Evolutionary conservation across 2,329 filamentous ascomycete species (phyloP).

Genomic region (Colletotrichum nymphaeae): DNA sequence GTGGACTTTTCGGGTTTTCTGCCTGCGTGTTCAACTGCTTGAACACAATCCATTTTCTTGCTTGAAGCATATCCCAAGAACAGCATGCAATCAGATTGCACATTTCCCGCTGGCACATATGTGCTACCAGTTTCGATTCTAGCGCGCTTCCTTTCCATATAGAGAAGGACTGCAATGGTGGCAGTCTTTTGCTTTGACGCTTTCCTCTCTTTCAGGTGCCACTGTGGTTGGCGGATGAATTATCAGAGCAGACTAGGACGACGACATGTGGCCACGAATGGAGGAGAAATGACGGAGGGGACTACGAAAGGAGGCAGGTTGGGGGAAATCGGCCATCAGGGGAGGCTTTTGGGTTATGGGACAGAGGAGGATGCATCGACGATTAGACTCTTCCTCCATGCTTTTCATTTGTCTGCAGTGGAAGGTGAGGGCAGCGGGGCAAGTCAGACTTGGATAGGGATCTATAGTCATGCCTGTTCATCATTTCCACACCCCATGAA

Average conservation of each 20-base stretch:
- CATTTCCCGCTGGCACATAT: slow-evolving; percentile 5
- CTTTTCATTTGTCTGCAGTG: slow-evolving; percentile 20
- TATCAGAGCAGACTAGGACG: slow-evolving; percentile 13
- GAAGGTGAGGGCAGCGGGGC: slow-evolving; percentile 1
- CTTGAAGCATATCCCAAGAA: slow-evolving; percentile 24
- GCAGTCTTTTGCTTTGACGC: not conserved
- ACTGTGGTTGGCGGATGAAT: not conserved
- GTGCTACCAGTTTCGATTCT: not conserved
- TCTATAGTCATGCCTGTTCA: not conserved
- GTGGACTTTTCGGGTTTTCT: slow-evolving; percentile 2
- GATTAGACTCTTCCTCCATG: not conserved
- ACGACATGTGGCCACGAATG: slow-evolving; percentile 25
- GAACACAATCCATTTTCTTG: not conserved
- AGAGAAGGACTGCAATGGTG: slow-evolving; percentile 3
- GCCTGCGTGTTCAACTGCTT: not conserved
- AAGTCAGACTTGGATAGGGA: not conserved
- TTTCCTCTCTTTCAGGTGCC: not conserved
- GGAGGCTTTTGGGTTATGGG: not conserved
- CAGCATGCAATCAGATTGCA: slow-evolving; percentile 35
- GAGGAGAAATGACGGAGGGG: slow-evolving; percentile 2
- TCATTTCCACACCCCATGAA: not conserved
- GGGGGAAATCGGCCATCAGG: not conserved
- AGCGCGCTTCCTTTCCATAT: slow-evolving; percentile 10
- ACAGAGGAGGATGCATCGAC: not conserved
- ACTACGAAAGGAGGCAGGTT: not conserved